Base-by-base conservation (phyloP, 2,329 filamentous ascomycete species). In the Leptographium galeiforme region DNA sequence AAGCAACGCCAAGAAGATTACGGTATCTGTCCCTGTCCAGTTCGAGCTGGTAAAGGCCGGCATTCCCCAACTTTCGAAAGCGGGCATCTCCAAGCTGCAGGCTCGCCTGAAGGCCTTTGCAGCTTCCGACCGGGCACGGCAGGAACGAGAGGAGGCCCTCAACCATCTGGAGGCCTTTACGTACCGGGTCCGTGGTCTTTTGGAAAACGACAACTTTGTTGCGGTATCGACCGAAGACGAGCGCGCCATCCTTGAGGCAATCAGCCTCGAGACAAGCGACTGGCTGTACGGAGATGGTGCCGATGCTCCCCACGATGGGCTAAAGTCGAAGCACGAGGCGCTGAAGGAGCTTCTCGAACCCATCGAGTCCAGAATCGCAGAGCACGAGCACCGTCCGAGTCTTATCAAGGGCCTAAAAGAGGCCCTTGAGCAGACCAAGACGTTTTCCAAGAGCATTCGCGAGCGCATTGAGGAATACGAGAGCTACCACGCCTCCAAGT, bases 91-190 rank as follows among this genome's bases (percentile, higher is more conserved):
- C 58, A 67, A 73, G 62, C 61, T 76, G 67, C 83, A 85, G 65
- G 78, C 86, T 60, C 84, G 88, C 46, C 78, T 98, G 45, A 77
- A 82, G 62, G 84, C 88, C 6, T 97, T 98, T 62, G 89, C 94
- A 60, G 75, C 79, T 32, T 95, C 91, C 2, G 93, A 98, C 68
- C 79, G 78, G 60, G 81, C 85, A 33, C 85, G 90, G 50, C 70
- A 82, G 39, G 73, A 82, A 55, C 82, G 90, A 36, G 90, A 96
- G 65, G 91, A 96, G 66, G 81, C 87, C 1, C 73, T 96, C 54
- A 98, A 97, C 69, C 85, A 87, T 59, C 80, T 98, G n/a, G 93
- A 98, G 68, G 84, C 79, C 13, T 97, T 86, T 68, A 95, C 91
- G 14, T 98, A 98, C 74, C 85, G 82, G 63, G 79, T 87, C 33